A percentile compares a stretch with the other conserved stretches of the same genome.
Conservation (phyloP, 495 filamentous ascomycete genomes). For the Letharia lupina region DNA sequence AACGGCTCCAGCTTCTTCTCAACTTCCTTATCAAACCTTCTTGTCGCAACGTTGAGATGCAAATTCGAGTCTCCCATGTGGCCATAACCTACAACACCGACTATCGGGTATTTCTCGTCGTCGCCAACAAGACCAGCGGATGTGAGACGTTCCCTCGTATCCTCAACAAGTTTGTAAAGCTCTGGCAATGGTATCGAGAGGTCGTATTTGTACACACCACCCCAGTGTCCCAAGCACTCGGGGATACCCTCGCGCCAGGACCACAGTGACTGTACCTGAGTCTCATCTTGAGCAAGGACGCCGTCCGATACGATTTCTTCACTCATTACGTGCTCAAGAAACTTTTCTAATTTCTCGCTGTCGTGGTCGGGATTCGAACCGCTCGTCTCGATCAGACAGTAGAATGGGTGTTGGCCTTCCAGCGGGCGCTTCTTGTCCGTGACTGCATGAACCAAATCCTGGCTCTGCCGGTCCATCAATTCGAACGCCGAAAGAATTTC, state of each 20-base stretch:
- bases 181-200: slow-evolving; percentile 85
- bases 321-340: slow-evolving; percentile 85
- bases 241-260: slow-evolving; percentile 88
- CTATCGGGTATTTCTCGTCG: slow-evolving; percentile 67
- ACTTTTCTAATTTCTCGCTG: slow-evolving; percentile 69
- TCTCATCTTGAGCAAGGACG: slow-evolving; percentile 84
- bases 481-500: slow-evolving; percentile 98
- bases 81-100: slow-evolving; percentile 88
- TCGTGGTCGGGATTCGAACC: slow-evolving; percentile 93
- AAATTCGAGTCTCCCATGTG: slow-evolving; percentile 97
- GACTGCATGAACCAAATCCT: slow-evolving; percentile 63
- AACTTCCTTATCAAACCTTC: slow-evolving; percentile 77
- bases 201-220: slow-evolving; percentile 97
- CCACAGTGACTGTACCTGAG: slow-evolving; percentile 80
- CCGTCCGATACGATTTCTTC: slow-evolving; percentile 79
- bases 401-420: slow-evolving; percentile 79
- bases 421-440: slow-evolving; percentile 72
- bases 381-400: slow-evolving; percentile 92
- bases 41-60: slow-evolving; percentile 78
- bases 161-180: slow-evolving; percentile 82
- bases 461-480: slow-evolving; percentile 81
- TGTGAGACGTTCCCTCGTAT: slow-evolving; percentile 60
- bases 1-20: slow-evolving; percentile 88
- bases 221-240: slow-evolving; percentile 79
- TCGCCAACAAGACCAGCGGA: slow-evolving; percentile 70